Evolutionary conservation across 2,329 filamentous ascomycete species (phyloP).

Genomic region (Colletotrichum sp.): DNA sequence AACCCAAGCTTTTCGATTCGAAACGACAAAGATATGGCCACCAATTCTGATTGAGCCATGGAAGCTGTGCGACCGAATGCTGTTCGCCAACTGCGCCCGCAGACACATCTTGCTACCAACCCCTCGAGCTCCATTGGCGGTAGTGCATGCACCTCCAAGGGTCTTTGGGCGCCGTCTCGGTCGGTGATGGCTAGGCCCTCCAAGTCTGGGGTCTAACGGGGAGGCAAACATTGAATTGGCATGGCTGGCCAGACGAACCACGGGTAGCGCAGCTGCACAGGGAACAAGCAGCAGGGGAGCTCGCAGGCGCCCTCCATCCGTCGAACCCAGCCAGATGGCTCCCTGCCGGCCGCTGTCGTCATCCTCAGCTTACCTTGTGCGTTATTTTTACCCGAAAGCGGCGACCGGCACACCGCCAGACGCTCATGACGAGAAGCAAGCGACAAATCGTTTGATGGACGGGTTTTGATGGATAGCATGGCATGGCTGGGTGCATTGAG

Average conservation of each 20-base stretch:
- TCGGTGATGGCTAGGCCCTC: neutral
- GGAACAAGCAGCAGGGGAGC: neutral
- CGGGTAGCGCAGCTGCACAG: neutral
- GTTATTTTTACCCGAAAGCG: neutral
- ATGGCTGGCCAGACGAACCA: neutral
- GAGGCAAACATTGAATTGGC: neutral
- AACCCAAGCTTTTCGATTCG: neutral
- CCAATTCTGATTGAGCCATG: neutral
- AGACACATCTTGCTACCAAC: neutral
- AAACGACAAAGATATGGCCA: neutral
- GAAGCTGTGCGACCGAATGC: neutral
- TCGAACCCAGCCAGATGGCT: neutral
- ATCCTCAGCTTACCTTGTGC: conserved; percentile 11
- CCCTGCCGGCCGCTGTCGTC: neutral
- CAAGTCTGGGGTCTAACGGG: neutral
- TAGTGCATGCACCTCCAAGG: neutral
- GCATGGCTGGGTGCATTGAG: neutral
- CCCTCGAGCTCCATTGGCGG: neutral
- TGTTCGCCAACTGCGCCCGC: neutral
- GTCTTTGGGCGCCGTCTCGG: neutral
- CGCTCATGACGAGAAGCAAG: neutral
- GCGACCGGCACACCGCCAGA: conserved; percentile 3
- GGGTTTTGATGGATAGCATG: neutral
- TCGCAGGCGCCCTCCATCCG: neutral
- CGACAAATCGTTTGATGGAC: neutral